A percentile compares a stretch with the other conserved stretches of the same genome.
phyloP scores from a whole-genome alignment of 768 basidiomycete genomes.

The Vararia minispora region DNA sequence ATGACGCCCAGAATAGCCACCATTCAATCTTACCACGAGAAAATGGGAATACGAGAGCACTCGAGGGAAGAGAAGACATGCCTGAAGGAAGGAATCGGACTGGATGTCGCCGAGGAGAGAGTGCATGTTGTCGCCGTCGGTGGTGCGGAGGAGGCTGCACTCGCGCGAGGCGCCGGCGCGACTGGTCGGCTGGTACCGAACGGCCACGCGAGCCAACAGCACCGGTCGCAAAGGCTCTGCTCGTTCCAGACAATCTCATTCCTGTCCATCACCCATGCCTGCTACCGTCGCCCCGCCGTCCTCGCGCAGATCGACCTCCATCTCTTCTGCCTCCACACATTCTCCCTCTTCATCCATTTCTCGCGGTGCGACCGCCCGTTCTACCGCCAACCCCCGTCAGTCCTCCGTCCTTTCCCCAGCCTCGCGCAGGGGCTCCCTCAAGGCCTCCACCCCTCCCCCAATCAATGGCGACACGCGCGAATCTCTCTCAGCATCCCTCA shows the following conservation, averaged over 20 bases:
- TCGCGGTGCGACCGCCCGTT: constrained; percentile 51
- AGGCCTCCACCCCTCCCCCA: constrained; percentile 27
- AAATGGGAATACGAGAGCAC: neutral
- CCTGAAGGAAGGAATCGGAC: constrained; percentile 25
- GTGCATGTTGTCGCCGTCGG: constrained; percentile 1
- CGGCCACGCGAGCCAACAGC: constrained; percentile 6
- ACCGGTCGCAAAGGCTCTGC: constrained; percentile 6
- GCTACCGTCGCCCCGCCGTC: constrained; percentile 33
- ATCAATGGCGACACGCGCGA: constrained; percentile 41
- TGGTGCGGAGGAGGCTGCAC: neutral
- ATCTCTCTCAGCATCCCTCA: constrained; percentile 48
- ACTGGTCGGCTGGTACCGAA: neutral
- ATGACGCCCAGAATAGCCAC: constrained; percentile 11
- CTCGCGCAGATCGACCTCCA: constrained; percentile 32
- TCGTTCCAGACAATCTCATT: constrained; percentile 8
- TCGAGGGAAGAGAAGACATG: constrained; percentile 13
- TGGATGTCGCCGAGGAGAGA: constrained; percentile 23
- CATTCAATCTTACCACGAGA: neutral
- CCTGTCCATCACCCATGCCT: constrained; percentile 34
- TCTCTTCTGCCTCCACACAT: constrained; percentile 30
- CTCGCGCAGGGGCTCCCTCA: constrained; percentile 41
- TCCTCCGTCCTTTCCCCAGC: constrained; percentile 37
- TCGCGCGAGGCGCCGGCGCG: constrained; percentile 5
- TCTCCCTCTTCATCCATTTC: constrained; percentile 32
- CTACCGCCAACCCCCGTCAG: constrained; percentile 48